phyloP scores from a whole-genome alignment of 805 yeast genomes.

The Wickerhamomyces chambardii region DNA sequence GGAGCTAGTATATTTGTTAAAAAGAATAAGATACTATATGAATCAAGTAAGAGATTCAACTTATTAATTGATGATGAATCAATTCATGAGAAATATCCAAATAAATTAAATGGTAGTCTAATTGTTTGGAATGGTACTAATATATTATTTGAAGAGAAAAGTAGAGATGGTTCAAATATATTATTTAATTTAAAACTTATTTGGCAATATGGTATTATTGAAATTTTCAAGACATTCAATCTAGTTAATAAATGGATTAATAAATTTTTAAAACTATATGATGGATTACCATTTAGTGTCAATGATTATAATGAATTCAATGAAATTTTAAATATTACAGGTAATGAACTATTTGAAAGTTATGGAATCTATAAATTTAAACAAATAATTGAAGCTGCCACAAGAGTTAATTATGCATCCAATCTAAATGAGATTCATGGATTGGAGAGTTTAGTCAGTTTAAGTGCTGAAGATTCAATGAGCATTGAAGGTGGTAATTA shows the following conservation, averaged over 20 bases:
- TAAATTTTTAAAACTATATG: constrained; percentile 22
- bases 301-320: constrained; percentile 17
- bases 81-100: constrained; percentile 7
- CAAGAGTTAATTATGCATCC: no score
- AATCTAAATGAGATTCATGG: no score
- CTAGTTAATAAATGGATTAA: constrained; percentile 12
- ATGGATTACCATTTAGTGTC: constrained; percentile 27
- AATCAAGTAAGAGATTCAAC: constrained; percentile 28
- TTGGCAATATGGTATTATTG: constrained; percentile 22
- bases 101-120: constrained; percentile 9
- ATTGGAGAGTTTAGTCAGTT: no score
- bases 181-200: constrained; percentile 11
- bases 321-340: constrained; percentile 15
- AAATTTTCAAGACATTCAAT: constrained; percentile 11
- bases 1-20: constrained; percentile 38
- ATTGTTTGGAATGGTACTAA: constrained; percentile 30
- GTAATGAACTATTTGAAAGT: no score
- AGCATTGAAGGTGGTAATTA: no score
- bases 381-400: no score
- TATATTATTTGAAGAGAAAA: not conserved
- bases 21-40: constrained; percentile 26
- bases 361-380: no score
- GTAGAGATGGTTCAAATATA: constrained; percentile 1
- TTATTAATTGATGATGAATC: constrained; percentile 12
- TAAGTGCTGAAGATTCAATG: no score